Conservation (phyloP, 2,329 filamentous ascomycete species). For the Davidsoniella virescens region DNA sequence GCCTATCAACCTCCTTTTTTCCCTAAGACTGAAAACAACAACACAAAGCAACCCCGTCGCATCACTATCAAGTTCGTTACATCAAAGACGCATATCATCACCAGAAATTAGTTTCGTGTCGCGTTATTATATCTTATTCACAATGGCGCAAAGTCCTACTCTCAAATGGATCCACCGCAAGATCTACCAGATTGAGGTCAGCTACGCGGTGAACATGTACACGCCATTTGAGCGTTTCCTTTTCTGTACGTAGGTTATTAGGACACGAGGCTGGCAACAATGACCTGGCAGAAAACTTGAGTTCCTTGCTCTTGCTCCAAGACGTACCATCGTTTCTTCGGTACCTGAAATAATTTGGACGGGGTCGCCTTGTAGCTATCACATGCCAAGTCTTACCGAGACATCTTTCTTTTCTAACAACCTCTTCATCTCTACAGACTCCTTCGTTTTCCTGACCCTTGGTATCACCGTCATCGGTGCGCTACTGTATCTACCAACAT, state of each 20-base stretch:
- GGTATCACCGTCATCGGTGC: conserved; percentile 74
- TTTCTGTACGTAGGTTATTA: conserved; percentile 54
- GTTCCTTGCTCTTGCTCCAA: neutral
- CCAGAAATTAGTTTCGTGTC: neutral
- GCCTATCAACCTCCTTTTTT: neutral
- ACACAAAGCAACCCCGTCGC: neutral
- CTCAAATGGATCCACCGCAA: conserved; percentile 70
- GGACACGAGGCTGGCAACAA: neutral
- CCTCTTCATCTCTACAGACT: conserved; percentile 42
- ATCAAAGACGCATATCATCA: neutral
- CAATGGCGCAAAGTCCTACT: conserved; percentile 12
- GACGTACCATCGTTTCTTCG: neutral
- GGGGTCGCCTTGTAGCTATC: neutral
- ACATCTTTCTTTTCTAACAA: neutral
- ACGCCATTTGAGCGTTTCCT: conserved; percentile 92
- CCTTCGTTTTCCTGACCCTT: conserved; percentile 77
- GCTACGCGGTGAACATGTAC: conserved; percentile 92
- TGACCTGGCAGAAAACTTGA: neutral
- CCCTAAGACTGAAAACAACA: neutral
- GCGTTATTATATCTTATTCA: neutral
- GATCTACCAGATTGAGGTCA: conserved; percentile 96
- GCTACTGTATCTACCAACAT: conserved; percentile 84
- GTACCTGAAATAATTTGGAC: neutral
- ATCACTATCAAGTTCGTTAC: neutral
- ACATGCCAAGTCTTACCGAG: conserved; percentile 5